A percentile compares a stretch with the other conserved stretches of the same genome.
Conservation (phyloP, 2,329 filamentous ascomycete species). For the Metarhizium brunneum region DNA sequence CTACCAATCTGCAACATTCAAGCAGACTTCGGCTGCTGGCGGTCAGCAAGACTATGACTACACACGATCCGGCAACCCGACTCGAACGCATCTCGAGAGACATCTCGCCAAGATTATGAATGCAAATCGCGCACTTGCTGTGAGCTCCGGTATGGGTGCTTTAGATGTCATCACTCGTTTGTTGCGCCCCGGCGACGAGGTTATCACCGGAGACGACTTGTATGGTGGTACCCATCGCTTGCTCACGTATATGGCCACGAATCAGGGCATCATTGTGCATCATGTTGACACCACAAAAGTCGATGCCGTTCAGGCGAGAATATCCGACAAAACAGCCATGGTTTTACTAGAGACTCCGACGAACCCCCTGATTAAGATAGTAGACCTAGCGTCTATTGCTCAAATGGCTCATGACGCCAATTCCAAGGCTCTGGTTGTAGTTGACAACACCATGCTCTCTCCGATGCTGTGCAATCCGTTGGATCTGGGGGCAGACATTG, state of each 20-base stretch:
- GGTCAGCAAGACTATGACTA: slow-evolving; percentile 92
- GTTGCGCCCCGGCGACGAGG: slow-evolving; percentile 86
- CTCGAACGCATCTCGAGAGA: slow-evolving; percentile 87
- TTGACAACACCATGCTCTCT: slow-evolving; percentile 99
- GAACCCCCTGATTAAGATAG: slow-evolving; percentile 96
- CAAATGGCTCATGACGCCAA: slow-evolving; percentile 68
- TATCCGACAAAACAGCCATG: slow-evolving; percentile 83
- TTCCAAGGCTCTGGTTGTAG: slow-evolving; percentile 70
- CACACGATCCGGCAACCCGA: slow-evolving; percentile 94
- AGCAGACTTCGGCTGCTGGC: slow-evolving; percentile 72
- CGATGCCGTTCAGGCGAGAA: slow-evolving; percentile 56
- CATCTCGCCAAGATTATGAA: slow-evolving; percentile 99
- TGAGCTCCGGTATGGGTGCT: slow-evolving; percentile 95
- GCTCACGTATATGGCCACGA: slow-evolving; percentile 80
- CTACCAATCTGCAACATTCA: slow-evolving; percentile 98
- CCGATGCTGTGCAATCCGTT: slow-evolving; percentile 90
- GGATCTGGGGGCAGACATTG: slow-evolving; percentile 88
- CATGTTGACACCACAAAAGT: slow-evolving; percentile 89
- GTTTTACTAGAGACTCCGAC: slow-evolving; percentile 93
- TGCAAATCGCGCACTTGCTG: slow-evolving; percentile 79
- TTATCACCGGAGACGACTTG: slow-evolving; percentile 91
- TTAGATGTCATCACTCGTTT: slow-evolving; percentile 92
- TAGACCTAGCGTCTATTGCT: slow-evolving; percentile 79
- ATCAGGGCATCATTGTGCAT: slow-evolving; percentile 87
- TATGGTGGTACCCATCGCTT: slow-evolving; percentile 94